These are phyloP conservation scores for Dimocarpus longan DNA, from an alignment of 345 rosid genomes.

Conservation along the genomic window DNA sequence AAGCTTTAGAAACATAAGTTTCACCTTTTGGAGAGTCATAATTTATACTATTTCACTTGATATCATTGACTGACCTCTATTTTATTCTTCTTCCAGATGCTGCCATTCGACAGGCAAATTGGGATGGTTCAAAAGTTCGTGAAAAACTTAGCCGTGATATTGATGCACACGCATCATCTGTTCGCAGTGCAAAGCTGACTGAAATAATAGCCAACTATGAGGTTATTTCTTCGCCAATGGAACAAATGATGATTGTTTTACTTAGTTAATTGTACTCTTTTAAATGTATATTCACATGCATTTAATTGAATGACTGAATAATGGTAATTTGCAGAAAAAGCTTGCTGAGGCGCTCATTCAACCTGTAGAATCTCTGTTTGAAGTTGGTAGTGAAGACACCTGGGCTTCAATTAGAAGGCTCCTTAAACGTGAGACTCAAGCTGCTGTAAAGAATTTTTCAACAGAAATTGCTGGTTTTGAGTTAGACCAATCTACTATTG, in stretches of 20 bases:
- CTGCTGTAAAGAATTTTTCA: conserved; percentile 49
- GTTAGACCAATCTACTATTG: conserved; percentile 45
- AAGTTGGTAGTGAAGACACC: conserved; percentile 57
- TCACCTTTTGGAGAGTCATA: neutral
- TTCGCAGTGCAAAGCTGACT: conserved; percentile 51
- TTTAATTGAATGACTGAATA: conserved; percentile 10
- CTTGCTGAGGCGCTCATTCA: conserved; percentile 46
- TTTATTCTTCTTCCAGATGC: conserved; percentile 46
- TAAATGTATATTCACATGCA: neutral
- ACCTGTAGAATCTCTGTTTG: conserved; percentile 63
- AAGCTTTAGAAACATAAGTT: neutral
- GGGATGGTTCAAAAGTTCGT: conserved; percentile 65
- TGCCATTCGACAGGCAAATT: conserved; percentile 53
- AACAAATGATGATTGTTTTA: neutral
- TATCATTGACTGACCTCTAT: neutral
- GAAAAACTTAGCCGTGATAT: conserved; percentile 66
- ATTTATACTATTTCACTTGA: neutral
- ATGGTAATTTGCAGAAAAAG: conserved; percentile 50
- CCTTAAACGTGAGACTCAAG: conserved; percentile 61
- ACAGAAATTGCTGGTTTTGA: conserved; percentile 56
- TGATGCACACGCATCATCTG: conserved; percentile 50
- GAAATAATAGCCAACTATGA: conserved; percentile 52
- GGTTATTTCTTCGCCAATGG: conserved; percentile 39
- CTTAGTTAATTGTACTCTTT: conserved; percentile 5
- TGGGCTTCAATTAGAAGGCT: conserved; percentile 71